Evolutionary conservation across 306 rosid species (phyloP), one percentile per base, ranked within the genome.

Genomic region (Acacia acuminata): DNA sequence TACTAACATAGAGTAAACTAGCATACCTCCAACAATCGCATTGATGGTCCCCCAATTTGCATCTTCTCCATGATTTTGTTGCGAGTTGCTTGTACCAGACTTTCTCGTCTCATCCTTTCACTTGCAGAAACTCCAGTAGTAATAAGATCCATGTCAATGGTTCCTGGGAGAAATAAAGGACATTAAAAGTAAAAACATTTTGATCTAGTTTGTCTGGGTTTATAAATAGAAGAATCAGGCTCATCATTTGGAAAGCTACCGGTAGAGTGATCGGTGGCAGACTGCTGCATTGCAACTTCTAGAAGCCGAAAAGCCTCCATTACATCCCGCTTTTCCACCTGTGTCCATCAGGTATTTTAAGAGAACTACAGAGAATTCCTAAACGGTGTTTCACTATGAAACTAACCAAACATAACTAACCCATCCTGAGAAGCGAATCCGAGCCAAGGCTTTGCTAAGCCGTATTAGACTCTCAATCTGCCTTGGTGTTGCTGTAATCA

Each of bases 201-300:
- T 42, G 50, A 30, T 58, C 64, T 73, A 22, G 27, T 76, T 71
- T 79, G 51, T 81, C 79, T 51, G 38, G 11, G 24, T 56, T 9
- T 70, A 71, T 67, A 16, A 11, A 85, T 38, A 24, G 69, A 61
- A 76, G 53, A 86, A 65, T 8, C 30, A 76, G 81, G 51, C 79
- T 64, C 55, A 71, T 69, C 48, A 71, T 69, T 19, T 32, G 27
- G 79, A 79, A 66, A 78, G 79, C 65, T 89, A 96, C 98, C 97
- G 9, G 99, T 96, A 75, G 91, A 68, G 81, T 89, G 93, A 84
- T 96, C 99, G 19, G 96, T 93, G 81, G 99, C 99, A 82, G 99
- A 94, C 86, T 96, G 99, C 85, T 93, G 98, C 98, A 96, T 96
- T 64, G 98, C 99, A 82, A 96, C 99, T 85, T 93, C 97, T 24